A percentile compares a stretch with the other conserved stretches of the same genome.
phyloP scores from a whole-genome alignment of 1,284 basidiomycete genomes.

The Puccinia horiana region DNA sequence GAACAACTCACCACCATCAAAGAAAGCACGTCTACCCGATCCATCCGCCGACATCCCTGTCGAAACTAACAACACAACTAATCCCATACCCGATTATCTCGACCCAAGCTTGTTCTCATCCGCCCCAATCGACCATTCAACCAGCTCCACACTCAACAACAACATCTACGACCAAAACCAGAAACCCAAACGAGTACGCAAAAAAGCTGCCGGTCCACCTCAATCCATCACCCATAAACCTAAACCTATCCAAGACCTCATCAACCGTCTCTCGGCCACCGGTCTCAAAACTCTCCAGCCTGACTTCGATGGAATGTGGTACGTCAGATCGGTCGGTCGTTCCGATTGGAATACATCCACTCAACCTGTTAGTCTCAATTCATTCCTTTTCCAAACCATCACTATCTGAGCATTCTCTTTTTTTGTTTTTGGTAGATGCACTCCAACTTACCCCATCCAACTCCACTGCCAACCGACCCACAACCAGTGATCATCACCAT shows the following conservation, averaged over 20 bases:
- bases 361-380: slow-evolving; percentile 29
- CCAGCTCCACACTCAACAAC: neutral
- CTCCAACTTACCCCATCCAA: slow-evolving; percentile 18
- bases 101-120: slow-evolving; percentile 22
- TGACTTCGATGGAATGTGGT: slow-evolving; percentile 33
- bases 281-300: slow-evolving; percentile 19
- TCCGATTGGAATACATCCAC: slow-evolving; percentile 45
- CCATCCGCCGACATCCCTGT: neutral
- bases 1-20: neutral
- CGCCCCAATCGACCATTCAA: neutral
- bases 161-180: neutral
- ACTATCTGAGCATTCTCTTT: neutral
- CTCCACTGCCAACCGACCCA: neutral
- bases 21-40: slow-evolving; percentile 14
- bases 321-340: slow-evolving; percentile 29
- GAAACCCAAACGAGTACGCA: slow-evolving; percentile 37
- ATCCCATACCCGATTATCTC: slow-evolving; percentile 14
- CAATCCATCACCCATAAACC: slow-evolving; percentile 32
- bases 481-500: slow-evolving; percentile 24
- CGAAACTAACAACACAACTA: neutral
- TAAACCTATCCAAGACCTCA: slow-evolving; percentile 22
- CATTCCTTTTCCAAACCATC: neutral
- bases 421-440: slow-evolving; percentile 1
- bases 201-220: slow-evolving; percentile 40
- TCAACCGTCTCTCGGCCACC: slow-evolving; percentile 27